Percentiles rank a stretch among this genome's conserved stretches.
These are phyloP conservation scores for Apiotrichum gamsii DNA, from an alignment of 1,284 basidiomycete species.

Conservation along the genomic window DNA sequence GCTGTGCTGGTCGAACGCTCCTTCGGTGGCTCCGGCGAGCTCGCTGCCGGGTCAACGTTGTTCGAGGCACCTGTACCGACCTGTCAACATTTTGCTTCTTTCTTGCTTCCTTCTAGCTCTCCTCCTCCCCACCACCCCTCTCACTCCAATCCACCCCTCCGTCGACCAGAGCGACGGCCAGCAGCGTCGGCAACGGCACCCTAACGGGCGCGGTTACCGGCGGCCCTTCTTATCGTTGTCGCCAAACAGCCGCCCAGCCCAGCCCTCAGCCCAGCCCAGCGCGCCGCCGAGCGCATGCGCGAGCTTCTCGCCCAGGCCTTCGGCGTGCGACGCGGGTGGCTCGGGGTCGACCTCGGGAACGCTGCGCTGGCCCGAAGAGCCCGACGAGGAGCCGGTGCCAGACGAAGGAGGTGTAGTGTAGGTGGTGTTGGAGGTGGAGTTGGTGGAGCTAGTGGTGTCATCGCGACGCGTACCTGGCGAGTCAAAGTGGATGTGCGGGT, in stretches of 20 bases:
- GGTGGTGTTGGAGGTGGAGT: constrained; percentile 1
- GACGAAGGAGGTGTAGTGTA: too few species aligned
- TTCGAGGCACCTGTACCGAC: too few species aligned
- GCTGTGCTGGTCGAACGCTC: not conserved
- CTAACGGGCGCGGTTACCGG: too few species aligned
- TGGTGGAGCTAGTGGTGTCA: constrained; percentile 1
- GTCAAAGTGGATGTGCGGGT: constrained; percentile 36
- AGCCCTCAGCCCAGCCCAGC: constrained; percentile 35
- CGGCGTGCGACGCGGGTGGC: not conserved
- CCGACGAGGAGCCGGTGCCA: not conserved
- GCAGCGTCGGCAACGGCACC: too few species aligned
- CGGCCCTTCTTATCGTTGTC: constrained; percentile 1
- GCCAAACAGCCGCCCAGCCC: constrained; percentile 20
- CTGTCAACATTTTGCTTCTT: not conserved
- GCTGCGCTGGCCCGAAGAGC: too few species aligned
- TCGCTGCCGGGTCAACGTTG: too few species aligned
- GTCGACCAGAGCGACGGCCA: too few species aligned
- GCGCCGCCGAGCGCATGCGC: constrained; percentile 35
- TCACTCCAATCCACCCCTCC: not conserved
- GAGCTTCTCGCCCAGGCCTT: constrained; percentile 25
- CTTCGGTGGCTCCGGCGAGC: too few species aligned
- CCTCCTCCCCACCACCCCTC: not conserved
- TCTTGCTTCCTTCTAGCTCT: too few species aligned
- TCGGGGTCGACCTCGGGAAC: constrained; percentile 12
- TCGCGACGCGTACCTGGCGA: not conserved